phyloP scores from a whole-genome alignment of 2,329 filamentous ascomycete genomes.

The Monascus ruber region DNA sequence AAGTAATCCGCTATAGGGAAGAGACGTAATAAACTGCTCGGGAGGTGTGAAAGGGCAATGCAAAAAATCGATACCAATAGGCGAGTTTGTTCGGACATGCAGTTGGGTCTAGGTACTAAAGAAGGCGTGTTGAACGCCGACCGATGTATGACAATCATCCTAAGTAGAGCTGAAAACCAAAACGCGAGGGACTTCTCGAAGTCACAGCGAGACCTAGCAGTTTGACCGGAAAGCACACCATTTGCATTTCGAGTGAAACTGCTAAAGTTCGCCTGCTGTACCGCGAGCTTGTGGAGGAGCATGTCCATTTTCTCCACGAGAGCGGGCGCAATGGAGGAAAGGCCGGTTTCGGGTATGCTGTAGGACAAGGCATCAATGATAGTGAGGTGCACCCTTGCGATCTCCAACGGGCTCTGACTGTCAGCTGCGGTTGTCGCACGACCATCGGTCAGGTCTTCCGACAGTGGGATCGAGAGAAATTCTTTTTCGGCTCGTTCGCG shows the following conservation, averaged over 20 bases:
- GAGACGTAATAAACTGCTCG: constrained; percentile 19
- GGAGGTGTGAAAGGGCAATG: constrained; percentile 28
- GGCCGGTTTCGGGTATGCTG: constrained; percentile 24
- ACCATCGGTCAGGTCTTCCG: constrained; percentile 13
- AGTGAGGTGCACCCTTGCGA: constrained; percentile 25
- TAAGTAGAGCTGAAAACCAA: constrained; percentile 31
- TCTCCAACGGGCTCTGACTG: constrained; percentile 14
- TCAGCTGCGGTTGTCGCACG: constrained; percentile 3
- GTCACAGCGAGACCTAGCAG: constrained; percentile 8
- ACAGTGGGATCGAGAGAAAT: constrained; percentile 25
- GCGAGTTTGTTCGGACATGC: constrained; percentile 24
- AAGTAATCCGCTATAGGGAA: constrained; percentile 20
- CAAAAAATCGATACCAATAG: constrained; percentile 29
- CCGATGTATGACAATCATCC: constrained; percentile 30
- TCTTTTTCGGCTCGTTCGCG: constrained; percentile 30
- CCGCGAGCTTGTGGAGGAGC: constrained; percentile 26
- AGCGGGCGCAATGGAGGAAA: constrained; percentile 18
- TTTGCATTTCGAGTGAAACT: constrained; percentile 9
- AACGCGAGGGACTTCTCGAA: constrained; percentile 24
- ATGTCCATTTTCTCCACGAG: constrained; percentile 31
- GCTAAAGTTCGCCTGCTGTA: constrained; percentile 14
- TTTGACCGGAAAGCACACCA: constrained; percentile 5
- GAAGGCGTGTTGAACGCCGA: constrained; percentile 19
- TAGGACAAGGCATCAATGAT: constrained; percentile 29
- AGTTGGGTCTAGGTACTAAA: constrained; percentile 12